Base-by-base conservation (phyloP, 2,329 filamentous ascomycete genomes). In the Coniella lustricola region DNA sequence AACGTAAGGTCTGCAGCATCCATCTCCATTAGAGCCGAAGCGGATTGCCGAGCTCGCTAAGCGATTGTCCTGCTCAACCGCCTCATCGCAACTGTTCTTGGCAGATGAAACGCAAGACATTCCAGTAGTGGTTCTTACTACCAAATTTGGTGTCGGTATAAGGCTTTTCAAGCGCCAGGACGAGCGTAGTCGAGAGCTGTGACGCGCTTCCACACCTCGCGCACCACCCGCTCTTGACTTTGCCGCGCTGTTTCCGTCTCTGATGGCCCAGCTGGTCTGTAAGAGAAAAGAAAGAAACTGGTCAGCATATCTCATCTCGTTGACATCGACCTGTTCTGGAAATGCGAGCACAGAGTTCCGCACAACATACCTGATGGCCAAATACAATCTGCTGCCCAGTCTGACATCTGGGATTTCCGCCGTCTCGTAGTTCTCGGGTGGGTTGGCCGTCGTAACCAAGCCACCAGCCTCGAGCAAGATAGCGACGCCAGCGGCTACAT, bases 391-490 rank as follows among this genome's bases (percentile, higher is more conserved):
- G 55, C 84, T 81, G 0, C 85, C 85, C 10, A 90, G 64, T 44
- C 71, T 73, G 1, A 77, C 79, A 9, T 81, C 76, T 42, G 75
- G 68, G 20, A 89, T 81, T 0, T 71, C 63, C 2, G 74, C 77
- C 1, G 70, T 79, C 10, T 72, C 70, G 12, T 67, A 63, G 54
- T 85, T 69, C 34, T 73, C 64, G 0, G 85, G 85, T 2, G 85
- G 84, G 56, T 88, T 88, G 0, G 84, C 85, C 3, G 81, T 85
- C 0, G 85, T 90, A 17, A 89, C 73, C 3, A 90, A 62, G 0
- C 86, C 86, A 1, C 85, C 85, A 2, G 86, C 85, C 66, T 90
- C 85, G 49, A 82, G 69, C 1, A 90, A 67, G 35, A 90, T 81
- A 4, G 82, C 84, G 50, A 88, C 81, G 2, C 85, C 85, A 12